Evolutionary conservation across 2,329 filamentous ascomycete species (phyloP), one percentile per base, ranked within the genome.

Genomic region (Endocalyx cinctus): DNA sequence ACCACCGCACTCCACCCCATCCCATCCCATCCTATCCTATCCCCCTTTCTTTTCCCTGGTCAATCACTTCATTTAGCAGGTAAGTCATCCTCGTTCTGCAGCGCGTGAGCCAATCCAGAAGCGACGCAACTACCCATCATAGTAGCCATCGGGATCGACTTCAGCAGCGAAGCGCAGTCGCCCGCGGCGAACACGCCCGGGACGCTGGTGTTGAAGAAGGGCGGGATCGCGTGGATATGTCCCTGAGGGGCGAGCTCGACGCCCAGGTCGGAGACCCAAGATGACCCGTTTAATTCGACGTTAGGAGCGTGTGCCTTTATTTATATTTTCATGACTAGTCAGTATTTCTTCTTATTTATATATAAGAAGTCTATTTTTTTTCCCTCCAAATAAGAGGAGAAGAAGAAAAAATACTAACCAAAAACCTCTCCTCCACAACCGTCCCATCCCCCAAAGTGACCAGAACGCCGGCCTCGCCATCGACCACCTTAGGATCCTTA

Each of bases 161-260:
- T 47, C 31, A 54, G 17, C 17, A 41, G 36, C 5, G 54, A 52
- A 4, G 50, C 51, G 33, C 59, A 66, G 51, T 80, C 74, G 0
- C 75, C 75, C 1, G 59, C 69, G 0, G 72, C 72, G 53, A 71
- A 76, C 3, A 72, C 67, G 0, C 74, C 74, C 3, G 55, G 51
- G 1, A 74, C 61, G 34, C 51, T 70, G 4, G 72, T 74, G 48
- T 66, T 59, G 25, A 66, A 59, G 45, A 74, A 71, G 22, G 70
- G 69, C 2, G 49, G 42, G 14, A 52, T 54, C 1, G 54, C 51
- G 33, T 65, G 59, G 18, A 76, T 59, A 20, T 70, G 64, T 0
- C 70, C 70, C 17, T 48, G 49, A 0, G 56, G 51, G 12, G 55
- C 52, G n/a, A 58, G 38, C 38, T 69, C 62, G 5, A 76, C 54